Percentiles rank a stretch among this genome's conserved stretches.
phyloP scores from a whole-genome alignment of 1,139 yeast species.

The Candida buenavistaensis region DNA sequence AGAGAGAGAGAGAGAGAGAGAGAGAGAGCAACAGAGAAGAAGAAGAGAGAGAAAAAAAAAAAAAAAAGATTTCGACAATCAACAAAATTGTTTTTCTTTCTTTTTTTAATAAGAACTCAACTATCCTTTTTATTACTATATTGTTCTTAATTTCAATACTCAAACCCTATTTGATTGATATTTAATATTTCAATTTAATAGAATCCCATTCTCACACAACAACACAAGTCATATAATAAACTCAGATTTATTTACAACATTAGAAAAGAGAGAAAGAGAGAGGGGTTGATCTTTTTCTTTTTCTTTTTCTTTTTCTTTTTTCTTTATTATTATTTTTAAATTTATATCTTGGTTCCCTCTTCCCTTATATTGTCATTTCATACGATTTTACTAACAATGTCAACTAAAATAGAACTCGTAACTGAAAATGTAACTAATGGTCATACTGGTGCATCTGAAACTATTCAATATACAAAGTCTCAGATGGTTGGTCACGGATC shows the following conservation, averaged over 20 bases:
- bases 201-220: too few species aligned
- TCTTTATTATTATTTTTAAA: not conserved
- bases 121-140: not conserved
- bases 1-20: constrained; percentile 2
- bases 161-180: too few species aligned
- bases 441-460: constrained; percentile 61
- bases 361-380: not conserved
- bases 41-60: not conserved
- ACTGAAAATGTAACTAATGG: constrained; percentile 77
- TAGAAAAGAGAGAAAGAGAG: too few species aligned
- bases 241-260: too few species aligned
- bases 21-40: constrained; percentile 2
- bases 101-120: not conserved
- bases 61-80: constrained; percentile 1
- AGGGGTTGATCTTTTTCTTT: not conserved
- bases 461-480: constrained; percentile 67
- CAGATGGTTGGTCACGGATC: constrained; percentile 97
- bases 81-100: not conserved
- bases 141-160: too few species aligned
- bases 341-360: not conserved
- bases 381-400: constrained; percentile 41
- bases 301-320: not conserved
- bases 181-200: too few species aligned
- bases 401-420: constrained; percentile 52
- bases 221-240: too few species aligned